A percentile compares a stretch with the other conserved stretches of the same genome.
Conservation (phyloP, 106 monocot species). For the Hemerocallis citrina region DNA sequence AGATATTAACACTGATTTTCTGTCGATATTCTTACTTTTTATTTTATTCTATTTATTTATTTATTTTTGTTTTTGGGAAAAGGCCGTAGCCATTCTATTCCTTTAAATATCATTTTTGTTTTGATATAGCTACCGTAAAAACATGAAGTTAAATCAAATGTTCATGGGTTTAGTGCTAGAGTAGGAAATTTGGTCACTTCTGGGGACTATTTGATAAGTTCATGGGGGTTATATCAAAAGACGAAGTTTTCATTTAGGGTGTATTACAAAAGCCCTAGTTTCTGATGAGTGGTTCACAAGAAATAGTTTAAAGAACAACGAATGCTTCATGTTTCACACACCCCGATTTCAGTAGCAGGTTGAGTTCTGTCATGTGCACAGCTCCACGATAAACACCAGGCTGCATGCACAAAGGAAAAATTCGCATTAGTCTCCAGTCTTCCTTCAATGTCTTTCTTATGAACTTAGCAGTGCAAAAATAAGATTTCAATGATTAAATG, state of each 20-base stretch:
- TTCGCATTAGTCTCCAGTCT: background rate
- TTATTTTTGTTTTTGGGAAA: background rate
- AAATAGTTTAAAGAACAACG: background rate
- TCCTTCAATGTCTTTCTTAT: background rate
- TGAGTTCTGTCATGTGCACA: conserved; percentile 59
- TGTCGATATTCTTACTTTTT: background rate
- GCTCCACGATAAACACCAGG: conserved; percentile 40
- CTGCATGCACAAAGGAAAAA: conserved; percentile 15
- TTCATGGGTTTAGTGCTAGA: too few relatives aligned
- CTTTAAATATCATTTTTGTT: too few relatives aligned
- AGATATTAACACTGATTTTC: background rate
- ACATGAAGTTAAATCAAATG: too few relatives aligned
- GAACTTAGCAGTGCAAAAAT: background rate
- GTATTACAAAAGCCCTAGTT: too few relatives aligned
- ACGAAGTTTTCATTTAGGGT: too few relatives aligned
- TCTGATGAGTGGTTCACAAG: background rate
- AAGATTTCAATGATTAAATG: too few relatives aligned
- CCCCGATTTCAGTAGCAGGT: conserved; percentile 59
- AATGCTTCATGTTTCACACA: background rate
- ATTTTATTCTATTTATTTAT: too few relatives aligned
- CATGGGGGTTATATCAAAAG: too few relatives aligned
- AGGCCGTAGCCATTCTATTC: too few relatives aligned
- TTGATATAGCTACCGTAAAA: too few relatives aligned
- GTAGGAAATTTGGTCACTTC: too few relatives aligned
- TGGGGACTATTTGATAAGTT: too few relatives aligned